These are phyloP conservation scores for Dryas alaskensis DNA, from an alignment of 306 rosid genomes.

Conservation along the genomic window DNA sequence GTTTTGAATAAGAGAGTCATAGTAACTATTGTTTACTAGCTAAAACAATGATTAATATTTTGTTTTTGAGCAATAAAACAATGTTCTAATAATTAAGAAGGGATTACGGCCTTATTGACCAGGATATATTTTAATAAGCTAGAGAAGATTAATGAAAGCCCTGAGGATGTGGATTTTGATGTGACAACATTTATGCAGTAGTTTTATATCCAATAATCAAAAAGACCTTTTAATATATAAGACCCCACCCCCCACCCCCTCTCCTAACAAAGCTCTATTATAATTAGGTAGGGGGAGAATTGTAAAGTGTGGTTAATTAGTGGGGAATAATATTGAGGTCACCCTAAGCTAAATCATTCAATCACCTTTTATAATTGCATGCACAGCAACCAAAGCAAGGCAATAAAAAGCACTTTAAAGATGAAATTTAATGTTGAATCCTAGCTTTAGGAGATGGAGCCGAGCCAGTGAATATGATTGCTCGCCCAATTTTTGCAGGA, in stretches of 20 bases:
- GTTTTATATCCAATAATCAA: not conserved
- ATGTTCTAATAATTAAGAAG: too few relatives aligned
- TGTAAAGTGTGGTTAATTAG: conserved; percentile 8
- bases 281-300: not conserved
- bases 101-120: not conserved
- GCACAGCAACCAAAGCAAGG: conserved; percentile 29
- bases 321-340: not conserved
- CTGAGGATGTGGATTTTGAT: not conserved
- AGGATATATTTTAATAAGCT: not conserved
- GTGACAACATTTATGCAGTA: too few relatives aligned
- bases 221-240: not conserved
- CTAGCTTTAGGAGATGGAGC: not conserved
- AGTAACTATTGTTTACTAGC: too few relatives aligned
- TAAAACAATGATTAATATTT: too few relatives aligned
- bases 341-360: conserved; percentile 30
- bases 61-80: too few relatives aligned
- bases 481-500: not conserved
- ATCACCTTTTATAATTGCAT: conserved; percentile 24
- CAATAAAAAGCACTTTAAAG: conserved; percentile 32
- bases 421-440: conserved; percentile 19
- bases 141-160: not conserved
- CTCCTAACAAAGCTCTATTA: not conserved
- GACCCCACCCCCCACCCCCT: too few relatives aligned
- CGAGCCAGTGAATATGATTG: conserved; percentile 5
- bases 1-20: too few relatives aligned